Percentiles rank a stretch among this genome's conserved stretches.
These are phyloP conservation scores for Heterobasidion occidentale DNA, from an alignment of 1,284 basidiomycete genomes.

Conservation along the genomic window DNA sequence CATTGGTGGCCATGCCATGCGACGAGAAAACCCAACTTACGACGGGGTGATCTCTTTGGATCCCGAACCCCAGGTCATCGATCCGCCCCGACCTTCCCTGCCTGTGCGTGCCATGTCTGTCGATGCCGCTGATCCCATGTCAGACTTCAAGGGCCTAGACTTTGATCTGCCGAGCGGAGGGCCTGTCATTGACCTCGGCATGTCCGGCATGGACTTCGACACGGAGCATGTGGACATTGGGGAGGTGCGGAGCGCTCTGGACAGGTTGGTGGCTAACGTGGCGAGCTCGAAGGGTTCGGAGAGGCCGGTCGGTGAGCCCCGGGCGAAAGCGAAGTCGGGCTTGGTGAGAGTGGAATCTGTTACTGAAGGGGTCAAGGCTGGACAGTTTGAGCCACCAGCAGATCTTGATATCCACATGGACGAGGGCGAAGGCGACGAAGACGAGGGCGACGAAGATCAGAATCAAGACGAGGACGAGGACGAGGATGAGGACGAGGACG, in stretches of 20 bases:
- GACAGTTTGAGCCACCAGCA: constrained; percentile 23
- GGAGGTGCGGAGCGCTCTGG: constrained; percentile 71
- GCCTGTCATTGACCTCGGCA: constrained; percentile 13
- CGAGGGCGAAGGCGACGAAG: constrained; percentile 12
- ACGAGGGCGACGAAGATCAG: constrained; percentile 18
- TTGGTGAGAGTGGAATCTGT: constrained; percentile 21
- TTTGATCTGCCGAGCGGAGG: constrained; percentile 17
- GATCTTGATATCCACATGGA: constrained; percentile 25
- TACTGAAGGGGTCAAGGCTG: constrained; percentile 24
- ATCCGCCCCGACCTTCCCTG: constrained; percentile 24
- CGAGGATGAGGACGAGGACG: not conserved
- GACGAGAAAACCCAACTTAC: constrained; percentile 21
- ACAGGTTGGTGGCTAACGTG: constrained; percentile 71
- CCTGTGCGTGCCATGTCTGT: constrained; percentile 18
- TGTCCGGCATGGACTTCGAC: constrained; percentile 7
- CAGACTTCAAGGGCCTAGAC: constrained; percentile 12
- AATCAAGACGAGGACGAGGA: constrained; percentile 5
- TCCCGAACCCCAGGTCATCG: constrained; percentile 22
- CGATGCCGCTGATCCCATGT: constrained; percentile 7
- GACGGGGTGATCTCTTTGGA: constrained; percentile 28
- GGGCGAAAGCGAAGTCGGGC: constrained; percentile 10
- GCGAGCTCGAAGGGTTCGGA: constrained; percentile 6
- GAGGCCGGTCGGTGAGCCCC: not conserved
- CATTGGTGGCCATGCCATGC: constrained; percentile 10
- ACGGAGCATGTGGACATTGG: constrained; percentile 36